Percentiles rank a stretch among this genome's conserved stretches.
phyloP scores from a whole-genome alignment of 371 early-diverging fungal genomes.

The Mucor racemosus region DNA sequence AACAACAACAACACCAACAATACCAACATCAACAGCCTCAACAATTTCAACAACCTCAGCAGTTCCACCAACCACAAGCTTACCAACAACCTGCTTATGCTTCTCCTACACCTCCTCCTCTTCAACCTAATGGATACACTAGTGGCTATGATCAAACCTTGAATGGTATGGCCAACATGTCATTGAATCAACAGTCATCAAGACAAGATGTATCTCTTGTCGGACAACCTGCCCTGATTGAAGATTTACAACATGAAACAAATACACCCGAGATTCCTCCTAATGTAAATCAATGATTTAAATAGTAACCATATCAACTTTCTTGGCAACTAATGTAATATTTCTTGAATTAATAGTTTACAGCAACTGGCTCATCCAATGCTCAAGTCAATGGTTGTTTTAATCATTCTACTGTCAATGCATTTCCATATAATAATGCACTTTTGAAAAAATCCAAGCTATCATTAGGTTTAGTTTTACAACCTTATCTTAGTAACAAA shows the following conservation, averaged over 20 bases:
- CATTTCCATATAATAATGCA: slow-evolving; percentile 82
- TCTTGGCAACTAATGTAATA: not conserved
- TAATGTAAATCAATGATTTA: not conserved
- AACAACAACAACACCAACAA: slow-evolving; percentile 12
- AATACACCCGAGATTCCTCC: slow-evolving; percentile 3
- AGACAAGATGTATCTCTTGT: slow-evolving; percentile 47
- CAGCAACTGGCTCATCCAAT: not conserved
- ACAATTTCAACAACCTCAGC: not conserved
- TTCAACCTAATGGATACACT: not conserved
- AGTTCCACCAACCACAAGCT: not conserved
- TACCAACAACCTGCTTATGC: not conserved
- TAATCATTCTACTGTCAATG: slow-evolving; percentile 78
- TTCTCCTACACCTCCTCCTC: not conserved
- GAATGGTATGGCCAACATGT: slow-evolving; percentile 38
- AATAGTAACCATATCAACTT: not conserved
- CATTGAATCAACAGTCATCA: slow-evolving; percentile 3
- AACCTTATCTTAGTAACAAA: slow-evolving; percentile 77
- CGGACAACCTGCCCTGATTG: slow-evolving; percentile 57
- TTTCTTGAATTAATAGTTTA: not conserved
- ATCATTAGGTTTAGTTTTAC: slow-evolving; percentile 87
- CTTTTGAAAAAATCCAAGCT: slow-evolving; percentile 84
- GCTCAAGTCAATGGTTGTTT: slow-evolving; percentile 1
- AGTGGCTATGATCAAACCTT: slow-evolving; percentile 19
- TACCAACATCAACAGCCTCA: slow-evolving; percentile 8
- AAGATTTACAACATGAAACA: slow-evolving; percentile 42